Evolutionary conservation across 2,329 filamentous ascomycete genomes (phyloP), one percentile per base, ranked within the genome.

Genomic region (Diaporthe sp.): DNA sequence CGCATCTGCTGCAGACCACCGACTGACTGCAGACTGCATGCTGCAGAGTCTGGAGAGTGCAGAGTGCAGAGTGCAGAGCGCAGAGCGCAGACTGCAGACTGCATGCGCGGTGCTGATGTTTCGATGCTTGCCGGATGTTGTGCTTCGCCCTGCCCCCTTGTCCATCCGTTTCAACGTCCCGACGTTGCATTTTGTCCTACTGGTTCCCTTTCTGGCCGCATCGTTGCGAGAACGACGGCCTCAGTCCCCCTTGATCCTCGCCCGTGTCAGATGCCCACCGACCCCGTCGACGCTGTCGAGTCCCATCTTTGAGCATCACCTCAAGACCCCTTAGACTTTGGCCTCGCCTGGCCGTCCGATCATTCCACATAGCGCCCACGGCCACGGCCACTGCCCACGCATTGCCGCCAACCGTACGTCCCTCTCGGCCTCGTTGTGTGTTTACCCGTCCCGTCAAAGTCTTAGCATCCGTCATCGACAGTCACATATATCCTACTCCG

Each of bases 131-230:
- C 61, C 61, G 44, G 39, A 15, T 37, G 61, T 44, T 67, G 42
- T 67, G 60, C 61, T 51, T 49, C 61, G 61, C n/a, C 61, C 20
- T 20, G 28, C n/a, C 31, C 44, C 47, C 63, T 12, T 68, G 65
- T 53, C 65, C 47, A 39, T 68, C 65, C 65, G 65, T 68, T 68
- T 68, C 65, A 68, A 68, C 65, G 22, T 68, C 65, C 65, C 65
- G 65, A 68, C 31, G 65, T 68, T 68, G 65, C 65, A 68, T 68
- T 53, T 22, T 68, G 65, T 68, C 65, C 65, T 68, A 20, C 31
- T 42, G 65, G 65, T 68, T 68, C 47, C 65, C 65, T 53, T 53
- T 68, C 65, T 53, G 31, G 65, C 65, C 34, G 49, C 65, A 70
- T 70, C 49, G 20, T 70, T 70, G 65, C 65, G 65, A 70, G 49